Evolutionary conservation across 2,329 filamentous ascomycete species (phyloP), one percentile per base, ranked within the genome.

Genomic region (Colletotrichum horii): DNA sequence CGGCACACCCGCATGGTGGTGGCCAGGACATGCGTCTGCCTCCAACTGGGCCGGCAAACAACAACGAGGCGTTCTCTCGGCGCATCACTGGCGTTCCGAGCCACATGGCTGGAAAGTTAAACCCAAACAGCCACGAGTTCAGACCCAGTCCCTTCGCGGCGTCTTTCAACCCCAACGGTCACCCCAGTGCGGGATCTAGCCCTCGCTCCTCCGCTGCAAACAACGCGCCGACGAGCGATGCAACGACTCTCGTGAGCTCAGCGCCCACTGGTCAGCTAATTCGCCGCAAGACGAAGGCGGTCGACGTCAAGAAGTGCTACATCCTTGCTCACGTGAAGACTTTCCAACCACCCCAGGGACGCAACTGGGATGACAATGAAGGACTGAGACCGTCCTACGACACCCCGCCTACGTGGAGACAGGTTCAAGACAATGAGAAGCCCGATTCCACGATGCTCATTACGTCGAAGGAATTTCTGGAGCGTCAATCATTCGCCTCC

Each of bases 321-420:
- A 90, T 92, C 71, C 81, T 92, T 58, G 84, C 87, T 4, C 86
- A 89, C 70, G 87, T 93, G 77, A 88, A 91, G 84, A 88, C 87
- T 0, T 83, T 91, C 64, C 86, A 87, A 71, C 89, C 90, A 2
- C 87, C 88, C 0, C 85, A 87, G 74, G 89, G 86, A 28, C 88
- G 89, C 79, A 92, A 94, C 77, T 96, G 93, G 88, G 89, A 92
- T 43, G 90, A 92, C 74, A 98, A 97, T 80, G 93, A 93, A 62
- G 96, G 95, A n/a, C 91, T 98, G 69, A 94, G 94, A 48, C 94
- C 94, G 32, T 93, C 96, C 6, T 98, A 94, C 84, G 93, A 95
- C 79, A 98, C 97, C 2, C 88, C 89, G 14, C 96, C 96, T 1
- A 96, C 94, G 1, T 99, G 97, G 96, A 93, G 94, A 76, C 91